Evolutionary conservation across 1,284 basidiomycete genomes (phyloP).

Genomic region (Sutorius eximius): DNA sequence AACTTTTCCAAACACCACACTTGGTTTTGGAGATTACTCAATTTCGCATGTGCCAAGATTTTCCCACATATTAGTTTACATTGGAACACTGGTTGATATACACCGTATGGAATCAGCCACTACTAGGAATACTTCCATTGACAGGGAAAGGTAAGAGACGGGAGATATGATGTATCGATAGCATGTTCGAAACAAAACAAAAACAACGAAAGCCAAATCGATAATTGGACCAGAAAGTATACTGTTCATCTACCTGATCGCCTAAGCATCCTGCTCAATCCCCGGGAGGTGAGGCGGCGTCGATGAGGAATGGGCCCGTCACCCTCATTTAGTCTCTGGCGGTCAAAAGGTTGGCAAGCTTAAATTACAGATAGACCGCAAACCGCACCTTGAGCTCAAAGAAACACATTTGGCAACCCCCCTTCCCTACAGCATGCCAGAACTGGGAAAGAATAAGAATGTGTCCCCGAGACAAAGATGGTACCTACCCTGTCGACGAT

Average conservation of each 20-base stretch:
- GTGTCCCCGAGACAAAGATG: not conserved
- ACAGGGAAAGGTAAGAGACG: not conserved
- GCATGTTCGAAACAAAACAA: slow-evolving; percentile 6
- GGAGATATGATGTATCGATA: slow-evolving; percentile 1
- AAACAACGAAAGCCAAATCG: not conserved
- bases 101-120: slow-evolving; percentile 7
- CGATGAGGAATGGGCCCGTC: slow-evolving; percentile 21
- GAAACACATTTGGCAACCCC: slow-evolving; percentile 30
- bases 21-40: slow-evolving; percentile 9
- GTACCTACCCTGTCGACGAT: slow-evolving; percentile 32
- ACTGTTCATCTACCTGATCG: not conserved
- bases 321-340: slow-evolving; percentile 29
- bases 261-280: slow-evolving; percentile 17
- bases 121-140: not conserved
- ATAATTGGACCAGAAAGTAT: not conserved
- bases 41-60: slow-evolving; percentile 7
- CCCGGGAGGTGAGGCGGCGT: slow-evolving; percentile 19
- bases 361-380: not conserved
- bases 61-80: slow-evolving; percentile 15
- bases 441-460: slow-evolving; percentile 21
- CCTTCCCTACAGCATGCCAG: slow-evolving; percentile 15
- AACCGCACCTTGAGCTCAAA: slow-evolving; percentile 29
- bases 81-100: slow-evolving; percentile 17
- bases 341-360: slow-evolving; percentile 1
- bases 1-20: not conserved